Percentiles rank a stretch among this genome's conserved stretches.
Conservation (phyloP, 257 asterid species). For the Pogostemon cablin region DNA sequence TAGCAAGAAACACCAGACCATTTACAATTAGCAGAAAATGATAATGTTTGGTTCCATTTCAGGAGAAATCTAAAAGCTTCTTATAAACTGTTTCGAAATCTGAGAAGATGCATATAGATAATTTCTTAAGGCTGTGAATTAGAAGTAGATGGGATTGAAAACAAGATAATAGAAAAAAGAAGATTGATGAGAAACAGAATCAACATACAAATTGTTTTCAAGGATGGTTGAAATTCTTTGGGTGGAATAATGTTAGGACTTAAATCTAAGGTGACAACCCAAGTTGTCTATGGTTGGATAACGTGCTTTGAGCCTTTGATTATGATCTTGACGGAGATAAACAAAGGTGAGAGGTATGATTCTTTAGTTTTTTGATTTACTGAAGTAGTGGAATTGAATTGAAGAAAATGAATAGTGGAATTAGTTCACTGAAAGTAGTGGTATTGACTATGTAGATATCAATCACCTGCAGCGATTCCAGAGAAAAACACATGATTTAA, state of each 20-base stretch:
- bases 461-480: too few relatives aligned
- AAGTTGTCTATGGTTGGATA: background rate
- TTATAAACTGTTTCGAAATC: slow-evolving; percentile 42
- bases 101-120: slow-evolving; percentile 35
- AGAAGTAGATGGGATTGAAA: slow-evolving; percentile 33
- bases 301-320: background rate
- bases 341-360: background rate
- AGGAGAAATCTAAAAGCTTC: slow-evolving; percentile 40
- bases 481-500: too few relatives aligned
- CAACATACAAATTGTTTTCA: slow-evolving; percentile 25
- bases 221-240: background rate
- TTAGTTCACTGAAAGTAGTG: background rate
- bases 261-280: background rate
- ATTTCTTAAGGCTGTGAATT: slow-evolving; percentile 40
- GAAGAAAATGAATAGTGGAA: slow-evolving; percentile 12
- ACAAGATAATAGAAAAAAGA: slow-evolving; percentile 26
- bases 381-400: slow-evolving; percentile 3
- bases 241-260: background rate
- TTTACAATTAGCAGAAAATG: slow-evolving; percentile 40
- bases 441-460: too few relatives aligned
- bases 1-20: slow-evolving; percentile 55
- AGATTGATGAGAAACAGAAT: slow-evolving; percentile 28
- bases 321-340: background rate
- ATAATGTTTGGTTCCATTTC: slow-evolving; percentile 43
- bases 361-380: background rate